Conservation (phyloP, 2,329 filamentous ascomycete species). For the Neoscytalidium dimidiatum region DNA sequence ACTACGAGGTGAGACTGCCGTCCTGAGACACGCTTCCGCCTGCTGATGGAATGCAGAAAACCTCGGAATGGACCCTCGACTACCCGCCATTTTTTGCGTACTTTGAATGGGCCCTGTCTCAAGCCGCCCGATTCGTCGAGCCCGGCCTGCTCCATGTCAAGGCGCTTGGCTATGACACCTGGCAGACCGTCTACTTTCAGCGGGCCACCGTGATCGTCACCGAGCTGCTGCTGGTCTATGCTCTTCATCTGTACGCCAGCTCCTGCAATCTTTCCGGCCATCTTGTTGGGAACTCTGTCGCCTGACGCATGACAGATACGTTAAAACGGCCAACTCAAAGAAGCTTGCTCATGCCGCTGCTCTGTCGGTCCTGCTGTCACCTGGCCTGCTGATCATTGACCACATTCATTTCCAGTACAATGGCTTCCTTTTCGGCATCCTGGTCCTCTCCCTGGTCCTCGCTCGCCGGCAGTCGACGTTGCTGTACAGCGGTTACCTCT, state of each 20-base stretch:
- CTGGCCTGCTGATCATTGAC: conserved; percentile 93
- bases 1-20: conserved; percentile 68
- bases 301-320: conserved; percentile 58
- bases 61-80: conserved; percentile 98
- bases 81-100: conserved; percentile 98
- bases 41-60: conserved; percentile 58
- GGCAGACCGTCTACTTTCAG: conserved; percentile 94
- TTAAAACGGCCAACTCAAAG: conserved; percentile 73
- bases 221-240: conserved; percentile 81
- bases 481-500: conserved; percentile 77
- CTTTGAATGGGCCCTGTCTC: conserved; percentile 91
- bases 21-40: background rate
- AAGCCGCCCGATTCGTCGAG: conserved; percentile 75
- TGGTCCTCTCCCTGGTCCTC: conserved; percentile 83
- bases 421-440: conserved; percentile 88
- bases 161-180: conserved; percentile 84
- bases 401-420: conserved; percentile 99
- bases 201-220: conserved; percentile 82
- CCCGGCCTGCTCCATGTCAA: conserved; percentile 78
- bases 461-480: conserved; percentile 75
- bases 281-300: background rate
- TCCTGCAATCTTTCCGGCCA: background rate
- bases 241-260: conserved; percentile 67
- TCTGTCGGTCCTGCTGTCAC: conserved; percentile 86
- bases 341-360: conserved; percentile 82